A percentile compares a stretch with the other conserved stretches of the same genome.
phyloP scores from a whole-genome alignment of 1,284 basidiomycete species.

The Ustilago tritici region DNA sequence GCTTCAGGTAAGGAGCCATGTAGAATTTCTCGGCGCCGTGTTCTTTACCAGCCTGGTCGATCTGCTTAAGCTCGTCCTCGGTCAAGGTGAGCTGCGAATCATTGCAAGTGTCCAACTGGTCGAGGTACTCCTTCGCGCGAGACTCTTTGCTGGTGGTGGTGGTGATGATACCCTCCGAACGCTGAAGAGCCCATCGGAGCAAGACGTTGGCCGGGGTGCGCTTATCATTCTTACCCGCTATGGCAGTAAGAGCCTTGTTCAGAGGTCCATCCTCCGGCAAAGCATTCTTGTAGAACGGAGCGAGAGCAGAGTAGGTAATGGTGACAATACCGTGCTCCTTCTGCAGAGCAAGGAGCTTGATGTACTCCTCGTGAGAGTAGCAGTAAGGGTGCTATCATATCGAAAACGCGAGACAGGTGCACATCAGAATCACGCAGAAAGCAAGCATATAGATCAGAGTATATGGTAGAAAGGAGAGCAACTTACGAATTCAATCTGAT shows the following conservation, averaged over 20 bases:
- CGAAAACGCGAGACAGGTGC: neutral
- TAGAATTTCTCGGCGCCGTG: constrained; percentile 51
- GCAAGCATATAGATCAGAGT: neutral
- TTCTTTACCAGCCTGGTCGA: constrained; percentile 48
- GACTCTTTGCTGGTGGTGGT: constrained; percentile 53
- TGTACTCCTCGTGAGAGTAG: constrained; percentile 43
- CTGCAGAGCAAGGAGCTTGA: constrained; percentile 44
- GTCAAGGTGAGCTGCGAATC: constrained; percentile 29
- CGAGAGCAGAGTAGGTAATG: constrained; percentile 53
- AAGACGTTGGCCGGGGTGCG: constrained; percentile 45
- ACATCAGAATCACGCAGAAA: too few species aligned
- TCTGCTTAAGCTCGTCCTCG: constrained; percentile 46
- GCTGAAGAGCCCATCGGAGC: constrained; percentile 52
- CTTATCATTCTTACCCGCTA: constrained; percentile 40
- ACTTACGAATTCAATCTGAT: constrained; percentile 60
- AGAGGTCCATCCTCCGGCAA: constrained; percentile 39
- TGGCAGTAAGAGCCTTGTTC: constrained; percentile 37
- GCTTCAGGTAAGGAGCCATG: constrained; percentile 41
- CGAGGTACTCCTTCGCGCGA: constrained; percentile 46
- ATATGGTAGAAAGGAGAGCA: neutral
- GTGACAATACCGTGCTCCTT: constrained; percentile 51
- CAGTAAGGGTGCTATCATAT: constrained; percentile 40
- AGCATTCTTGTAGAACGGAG: constrained; percentile 47
- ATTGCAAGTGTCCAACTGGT: constrained; percentile 42
- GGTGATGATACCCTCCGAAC: constrained; percentile 53